phyloP scores from a whole-genome alignment of 2,329 filamentous ascomycete species.

The Xylaria sp. region DNA sequence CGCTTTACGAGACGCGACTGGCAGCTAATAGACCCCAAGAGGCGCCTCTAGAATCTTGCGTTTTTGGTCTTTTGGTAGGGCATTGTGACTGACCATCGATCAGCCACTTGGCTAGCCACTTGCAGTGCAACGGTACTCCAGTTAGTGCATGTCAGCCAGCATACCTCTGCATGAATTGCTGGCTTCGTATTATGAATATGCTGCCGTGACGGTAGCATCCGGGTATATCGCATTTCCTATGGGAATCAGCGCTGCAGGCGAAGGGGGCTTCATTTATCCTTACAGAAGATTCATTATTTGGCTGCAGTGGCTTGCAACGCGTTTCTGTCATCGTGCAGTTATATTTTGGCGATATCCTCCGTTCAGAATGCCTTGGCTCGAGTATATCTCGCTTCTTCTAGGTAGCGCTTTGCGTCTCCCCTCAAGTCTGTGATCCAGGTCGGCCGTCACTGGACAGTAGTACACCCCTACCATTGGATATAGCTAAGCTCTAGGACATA shows the following conservation, averaged over 20 bases:
- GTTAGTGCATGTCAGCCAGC: conserved; percentile 27
- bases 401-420: conserved; percentile 16
- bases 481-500: conserved; percentile 31
- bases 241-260: conserved; percentile 39
- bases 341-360: conserved; percentile 26
- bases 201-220: conserved; percentile 47
- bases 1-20: conserved; percentile 26
- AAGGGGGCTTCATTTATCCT: conserved; percentile 39
- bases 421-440: conserved; percentile 15
- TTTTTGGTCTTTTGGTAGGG: conserved; percentile 14
- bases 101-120: conserved; percentile 22
- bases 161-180: conserved; percentile 35
- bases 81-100: conserved; percentile 22
- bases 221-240: conserved; percentile 46
- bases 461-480: conserved; percentile 15
- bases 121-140: conserved; percentile 32
- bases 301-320: conserved; percentile 22
- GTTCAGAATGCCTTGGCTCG: conserved; percentile 28
- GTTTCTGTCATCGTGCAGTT: conserved; percentile 27
- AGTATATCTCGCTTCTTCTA: conserved; percentile 28
- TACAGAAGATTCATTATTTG: conserved; percentile 30
- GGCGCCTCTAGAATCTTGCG: conserved; percentile 36
- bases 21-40: conserved; percentile 27
- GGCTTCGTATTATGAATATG: conserved; percentile 33
- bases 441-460: conserved; percentile 15